Percentiles rank a stretch among this genome's conserved stretches.
Evolutionary conservation across 129 eudicot genomes (phyloP).

Genomic region (Daucus carota): DNA sequence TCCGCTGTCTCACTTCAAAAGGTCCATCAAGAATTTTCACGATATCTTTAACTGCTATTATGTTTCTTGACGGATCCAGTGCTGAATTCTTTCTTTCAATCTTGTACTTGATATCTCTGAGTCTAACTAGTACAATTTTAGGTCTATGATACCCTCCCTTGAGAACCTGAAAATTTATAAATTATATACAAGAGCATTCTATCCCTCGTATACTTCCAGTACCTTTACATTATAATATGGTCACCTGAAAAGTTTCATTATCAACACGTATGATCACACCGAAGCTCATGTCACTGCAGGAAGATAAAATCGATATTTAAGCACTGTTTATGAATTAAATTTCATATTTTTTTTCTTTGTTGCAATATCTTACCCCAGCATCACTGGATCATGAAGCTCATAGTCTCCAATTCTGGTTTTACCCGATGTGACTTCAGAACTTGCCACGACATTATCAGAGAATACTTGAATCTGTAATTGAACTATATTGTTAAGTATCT

Average conservation of each 20-base stretch:
- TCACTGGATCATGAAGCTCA: conserved; percentile 95
- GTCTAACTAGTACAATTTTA: conserved; percentile 72
- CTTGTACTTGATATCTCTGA: conserved; percentile 83
- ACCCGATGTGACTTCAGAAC: conserved; percentile 78
- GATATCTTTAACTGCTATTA: conserved; percentile 79
- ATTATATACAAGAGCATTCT: conserved; percentile 9
- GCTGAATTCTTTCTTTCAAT: conserved; percentile 65
- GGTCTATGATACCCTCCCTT: conserved; percentile 95
- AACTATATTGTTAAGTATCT: not conserved
- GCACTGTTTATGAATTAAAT: conserved; percentile 4
- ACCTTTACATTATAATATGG: conserved; percentile 4
- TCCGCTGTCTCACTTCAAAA: conserved; percentile 41
- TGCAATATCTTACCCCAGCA: conserved; percentile 84
- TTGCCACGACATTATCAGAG: conserved; percentile 91
- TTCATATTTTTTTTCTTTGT: too few species aligned
- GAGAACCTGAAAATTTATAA: conserved; percentile 46
- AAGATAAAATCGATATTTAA: conserved; percentile 7
- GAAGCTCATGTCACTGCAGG: conserved; percentile 72
- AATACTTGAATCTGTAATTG: conserved; percentile 74
- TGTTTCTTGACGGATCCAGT: conserved; percentile 58
- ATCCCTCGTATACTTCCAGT: not conserved
- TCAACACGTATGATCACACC: conserved; percentile 96
- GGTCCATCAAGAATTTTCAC: conserved; percentile 93
- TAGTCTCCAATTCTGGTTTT: conserved; percentile 80
- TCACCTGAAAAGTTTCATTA: conserved; percentile 96